Evolutionary conservation across 2,329 filamentous ascomycete genomes (phyloP), one percentile per base, ranked within the genome.

Genomic region (Monilinia laxa): DNA sequence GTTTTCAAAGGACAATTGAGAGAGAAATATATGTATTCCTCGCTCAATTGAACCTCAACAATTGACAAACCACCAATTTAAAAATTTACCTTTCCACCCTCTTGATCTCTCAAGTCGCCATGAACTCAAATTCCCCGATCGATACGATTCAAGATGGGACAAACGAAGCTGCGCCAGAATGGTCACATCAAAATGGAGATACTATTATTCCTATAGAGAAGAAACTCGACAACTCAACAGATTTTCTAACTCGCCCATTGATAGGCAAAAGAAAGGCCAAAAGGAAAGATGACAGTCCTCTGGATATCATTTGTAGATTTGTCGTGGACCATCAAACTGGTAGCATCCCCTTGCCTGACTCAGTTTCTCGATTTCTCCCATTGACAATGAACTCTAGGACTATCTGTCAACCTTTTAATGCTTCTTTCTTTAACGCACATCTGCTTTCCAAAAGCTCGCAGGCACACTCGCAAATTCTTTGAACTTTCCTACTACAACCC

Each of bases 381-480:
- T 67, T 72, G 62, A 72, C 56, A 57, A 52, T 28, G 42, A 28
- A 18, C 4, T 52, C 23, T 73, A 93, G 93, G 92, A 68, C 86
- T 97, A 71, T 92, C 92, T 16, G 84, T 95, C 78, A 97, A 96
- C 77, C 87, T 95, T 67, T 82, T 97, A 70, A 87, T 92, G 67
- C 87, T 96, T 71, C 87, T 97, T 71, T 87, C 90, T 77, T 87
- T 96, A 71, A 87, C 91, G 66, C 92, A 97, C 80, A 81, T 88
- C 73, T 88, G 90, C 75, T 92, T 97, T 76, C 93, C 94, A 62
- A 89, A 89, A 74, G 87, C 93, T 59, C 87, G 92, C 71, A 81
- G 85, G 64, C 87, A 90, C 75, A 96, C 93, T n/a, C 84, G 85
- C 75, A 95, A 93, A 73, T 97, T 97, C 82, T 93, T 96, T 80